A percentile compares a stretch with the other conserved stretches of the same genome.
Evolutionary conservation across 2,329 filamentous ascomycete species (phyloP).

Genomic region (Diplodia mutila): DNA sequence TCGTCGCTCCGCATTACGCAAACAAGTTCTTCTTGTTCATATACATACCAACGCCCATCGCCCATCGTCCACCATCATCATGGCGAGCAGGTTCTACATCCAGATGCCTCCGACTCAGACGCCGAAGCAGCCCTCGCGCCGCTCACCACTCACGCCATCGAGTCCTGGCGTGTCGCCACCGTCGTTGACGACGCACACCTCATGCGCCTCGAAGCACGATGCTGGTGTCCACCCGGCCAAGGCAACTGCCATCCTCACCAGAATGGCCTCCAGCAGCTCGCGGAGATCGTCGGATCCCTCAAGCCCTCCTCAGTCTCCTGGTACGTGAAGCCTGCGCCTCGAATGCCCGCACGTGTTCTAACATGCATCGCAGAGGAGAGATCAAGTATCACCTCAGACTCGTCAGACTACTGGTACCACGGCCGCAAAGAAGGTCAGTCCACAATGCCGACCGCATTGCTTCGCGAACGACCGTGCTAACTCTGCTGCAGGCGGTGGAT

Average conservation of each 20-base stretch:
- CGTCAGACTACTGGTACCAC: conserved; percentile 43
- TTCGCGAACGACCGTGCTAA: conserved; percentile 37
- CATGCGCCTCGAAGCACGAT: conserved; percentile 45
- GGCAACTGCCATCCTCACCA: conserved; percentile 48
- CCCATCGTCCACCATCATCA: conserved; percentile 28
- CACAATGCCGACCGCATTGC: neutral
- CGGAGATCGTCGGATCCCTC: conserved; percentile 35
- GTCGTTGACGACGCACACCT: conserved; percentile 47
- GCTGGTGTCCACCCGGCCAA: conserved; percentile 46
- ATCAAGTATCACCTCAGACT: conserved; percentile 41
- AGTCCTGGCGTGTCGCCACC: conserved; percentile 47
- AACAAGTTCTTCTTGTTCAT: neutral
- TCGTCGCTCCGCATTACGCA: conserved; percentile 24
- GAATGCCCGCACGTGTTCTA: conserved; percentile 1
- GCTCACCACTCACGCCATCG: conserved; percentile 50
- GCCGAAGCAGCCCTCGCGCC: conserved; percentile 40
- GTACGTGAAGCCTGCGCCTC: conserved; percentile 11
- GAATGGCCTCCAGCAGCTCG: conserved; percentile 48
- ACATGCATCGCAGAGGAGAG: conserved; percentile 31
- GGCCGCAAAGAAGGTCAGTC: conserved; percentile 44
- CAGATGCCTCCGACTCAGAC: conserved; percentile 43
- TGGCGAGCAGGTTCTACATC: conserved; percentile 45
- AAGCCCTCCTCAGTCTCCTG: conserved; percentile 21
- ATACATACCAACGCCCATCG: neutral
- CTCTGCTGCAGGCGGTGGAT: conserved; percentile 37